These are phyloP conservation scores for Talaromyces sp. DNA, from an alignment of 2,329 filamentous ascomycete genomes.

Conservation along the genomic window DNA sequence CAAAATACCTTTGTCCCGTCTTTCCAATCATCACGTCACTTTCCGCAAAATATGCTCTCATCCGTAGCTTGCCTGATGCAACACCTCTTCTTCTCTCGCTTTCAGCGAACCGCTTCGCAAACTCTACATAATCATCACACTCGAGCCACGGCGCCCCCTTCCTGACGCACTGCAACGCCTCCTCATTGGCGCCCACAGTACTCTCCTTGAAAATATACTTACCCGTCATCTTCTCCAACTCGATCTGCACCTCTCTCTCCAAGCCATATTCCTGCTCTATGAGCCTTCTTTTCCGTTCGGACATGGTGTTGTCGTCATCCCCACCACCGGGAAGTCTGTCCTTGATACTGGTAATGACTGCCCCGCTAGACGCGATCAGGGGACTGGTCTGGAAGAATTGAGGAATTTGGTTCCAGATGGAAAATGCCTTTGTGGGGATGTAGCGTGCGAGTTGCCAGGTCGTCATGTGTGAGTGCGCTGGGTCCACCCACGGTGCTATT, in stretches of 20 bases:
- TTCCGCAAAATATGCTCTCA: constrained; percentile 37
- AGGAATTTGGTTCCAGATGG: constrained; percentile 28
- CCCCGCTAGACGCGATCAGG: constrained; percentile 24
- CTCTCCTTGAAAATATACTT: constrained; percentile 29
- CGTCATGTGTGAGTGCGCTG: constrained; percentile 34
- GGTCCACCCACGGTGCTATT: constrained; percentile 42
- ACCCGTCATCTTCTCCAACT: constrained; percentile 20
- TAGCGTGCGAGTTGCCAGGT: constrained; percentile 27
- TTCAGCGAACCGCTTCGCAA: constrained; percentile 21
- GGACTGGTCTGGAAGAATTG: constrained; percentile 27
- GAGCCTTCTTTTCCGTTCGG: constrained; percentile 2
- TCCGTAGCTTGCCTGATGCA: constrained; percentile 21
- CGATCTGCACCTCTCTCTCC: constrained; percentile 16
- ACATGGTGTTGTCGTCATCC: background rate
- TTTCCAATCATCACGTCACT: constrained; percentile 44
- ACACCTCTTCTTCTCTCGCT: background rate
- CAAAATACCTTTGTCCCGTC: constrained; percentile 42
- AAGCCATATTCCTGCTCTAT: constrained; percentile 25
- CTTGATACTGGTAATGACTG: constrained; percentile 16
- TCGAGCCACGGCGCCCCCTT: constrained; percentile 35
- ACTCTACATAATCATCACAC: constrained; percentile 35
- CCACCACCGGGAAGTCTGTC: constrained; percentile 12
- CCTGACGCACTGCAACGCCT: constrained; percentile 37
- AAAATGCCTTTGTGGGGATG: constrained; percentile 26
- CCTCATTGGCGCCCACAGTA: constrained; percentile 36